Conservation (phyloP, 208 protist species). For the Entamoeba moshkovskii region DNA sequence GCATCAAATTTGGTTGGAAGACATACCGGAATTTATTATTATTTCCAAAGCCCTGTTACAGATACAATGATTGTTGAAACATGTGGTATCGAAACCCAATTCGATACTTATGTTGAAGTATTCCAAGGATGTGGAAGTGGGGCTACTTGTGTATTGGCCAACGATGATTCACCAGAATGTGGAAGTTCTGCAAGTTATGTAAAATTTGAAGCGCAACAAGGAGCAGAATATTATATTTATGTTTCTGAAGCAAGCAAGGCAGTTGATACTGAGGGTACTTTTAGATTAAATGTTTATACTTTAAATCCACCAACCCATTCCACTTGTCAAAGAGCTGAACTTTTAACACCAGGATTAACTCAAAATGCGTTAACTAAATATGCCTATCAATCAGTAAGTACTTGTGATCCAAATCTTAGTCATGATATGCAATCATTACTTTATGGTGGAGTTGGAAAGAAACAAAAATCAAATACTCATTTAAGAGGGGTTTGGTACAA, state of each 20-base stretch:
- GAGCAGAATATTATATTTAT: neutral
- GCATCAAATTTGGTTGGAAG: neutral
- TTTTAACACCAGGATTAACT: neutral
- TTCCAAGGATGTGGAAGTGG: neutral
- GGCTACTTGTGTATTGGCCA: neutral
- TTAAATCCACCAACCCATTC: neutral
- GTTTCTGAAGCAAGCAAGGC: neutral
- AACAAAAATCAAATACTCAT: neutral
- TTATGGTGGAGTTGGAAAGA: neutral
- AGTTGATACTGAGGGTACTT: neutral
- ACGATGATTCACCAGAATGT: neutral
- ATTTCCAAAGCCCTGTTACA: neutral
- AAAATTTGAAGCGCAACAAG: neutral
- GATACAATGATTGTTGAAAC: neutral
- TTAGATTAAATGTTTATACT: neutral
- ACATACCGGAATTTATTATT: neutral
- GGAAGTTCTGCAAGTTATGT: neutral
- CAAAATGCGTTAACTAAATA: neutral
- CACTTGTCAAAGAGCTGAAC: neutral
- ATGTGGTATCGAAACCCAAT: neutral
- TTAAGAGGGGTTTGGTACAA: neutral
- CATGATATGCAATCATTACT: neutral
- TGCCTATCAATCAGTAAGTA: neutral
- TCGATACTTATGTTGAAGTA: neutral
- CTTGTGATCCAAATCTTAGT: neutral